Evolutionary conservation across 768 basidiomycete species (phyloP), one percentile per base, ranked within the genome.

Genomic region (Russula sp.): DNA sequence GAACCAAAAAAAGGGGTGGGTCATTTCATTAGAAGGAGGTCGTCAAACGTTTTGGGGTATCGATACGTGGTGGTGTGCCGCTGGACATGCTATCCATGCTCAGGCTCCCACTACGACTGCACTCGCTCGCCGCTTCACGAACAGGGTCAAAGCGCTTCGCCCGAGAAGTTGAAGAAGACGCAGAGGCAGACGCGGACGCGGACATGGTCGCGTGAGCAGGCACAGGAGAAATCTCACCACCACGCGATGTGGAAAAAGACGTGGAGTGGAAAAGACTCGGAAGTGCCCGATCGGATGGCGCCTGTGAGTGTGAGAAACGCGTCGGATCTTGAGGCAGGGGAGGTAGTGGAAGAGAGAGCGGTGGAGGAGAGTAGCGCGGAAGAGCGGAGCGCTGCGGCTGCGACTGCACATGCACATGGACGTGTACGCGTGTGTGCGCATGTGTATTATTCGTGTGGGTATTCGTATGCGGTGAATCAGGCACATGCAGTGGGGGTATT

Each of bases 101-200:
- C 52, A 50, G 58, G 26, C 67, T 68, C 20, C 54, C 56, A 22
- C 65, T 48, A 11, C 46, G 46, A 48, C 46, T 52, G 26, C 57
- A 49, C 40, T 67, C 68, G 53, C 65, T 67, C 51, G 62, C 51
- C 0, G 65, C 70, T 34, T 67, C 69, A 46, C 64, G 71, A 14
- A 71, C 70, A 5, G 70, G 71, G 42, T 71, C 71, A 18, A 71
- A 71, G 16, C 70, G 70, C 8, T 38, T 56, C 20, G 56, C 13
- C 28, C 63, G 66, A 22, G 26, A 5, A 48, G 10, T 4, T 3
- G 46, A 22, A 48, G 46, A 48, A 22, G 44, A 44, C 44, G 11
- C 46, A 5, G 46, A 22, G n/a, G 18, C n/a, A 8, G 44, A n/a
- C 3, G 44, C 44, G n/a, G 44, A 11, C n/a, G n/a, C 22, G 5